Percentiles rank a stretch among this genome's conserved stretches.
Conservation (phyloP, 495 filamentous ascomycete genomes). For the Penicillium pancosmium region DNA sequence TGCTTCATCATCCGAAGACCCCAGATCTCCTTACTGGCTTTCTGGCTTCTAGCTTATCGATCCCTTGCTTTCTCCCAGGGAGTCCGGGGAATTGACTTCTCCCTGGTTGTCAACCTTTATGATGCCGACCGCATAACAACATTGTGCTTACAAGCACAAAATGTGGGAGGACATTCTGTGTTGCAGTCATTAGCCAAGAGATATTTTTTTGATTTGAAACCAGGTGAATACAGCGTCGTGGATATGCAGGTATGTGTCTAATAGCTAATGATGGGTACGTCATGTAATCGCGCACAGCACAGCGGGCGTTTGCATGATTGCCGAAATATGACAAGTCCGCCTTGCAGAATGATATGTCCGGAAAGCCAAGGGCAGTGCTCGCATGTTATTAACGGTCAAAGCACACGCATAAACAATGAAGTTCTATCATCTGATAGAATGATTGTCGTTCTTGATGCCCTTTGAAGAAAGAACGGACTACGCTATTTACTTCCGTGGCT, state of each 20-base stretch:
- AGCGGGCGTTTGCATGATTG: not conserved
- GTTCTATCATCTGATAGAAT: constrained; percentile 7
- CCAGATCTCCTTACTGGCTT: not conserved
- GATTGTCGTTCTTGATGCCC: constrained; percentile 5
- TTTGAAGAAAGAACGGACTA: constrained; percentile 6
- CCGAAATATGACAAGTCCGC: constrained; percentile 14
- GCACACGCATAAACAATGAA: not conserved
- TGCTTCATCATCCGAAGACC: not conserved
- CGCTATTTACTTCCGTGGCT: constrained; percentile 7
- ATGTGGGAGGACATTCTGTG: not conserved
- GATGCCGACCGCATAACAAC: not conserved
- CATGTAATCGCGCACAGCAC: not conserved
- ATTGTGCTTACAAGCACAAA: not conserved
- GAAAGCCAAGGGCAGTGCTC: constrained; percentile 8
- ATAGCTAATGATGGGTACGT: not conserved
- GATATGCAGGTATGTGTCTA: not conserved
- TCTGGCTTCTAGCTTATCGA: not conserved
- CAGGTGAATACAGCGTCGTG: not conserved
- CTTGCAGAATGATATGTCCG: constrained; percentile 12
- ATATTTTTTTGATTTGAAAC: not conserved
- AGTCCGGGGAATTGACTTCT: constrained; percentile 1
- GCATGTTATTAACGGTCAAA: constrained; percentile 6
- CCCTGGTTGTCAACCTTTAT: constrained; percentile 2
- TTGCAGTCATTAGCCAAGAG: too few relatives aligned
- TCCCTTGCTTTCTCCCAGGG: not conserved